Evolutionary conservation across 2,329 filamentous ascomycete genomes (phyloP).

Genomic region (Fusarium sp.): DNA sequence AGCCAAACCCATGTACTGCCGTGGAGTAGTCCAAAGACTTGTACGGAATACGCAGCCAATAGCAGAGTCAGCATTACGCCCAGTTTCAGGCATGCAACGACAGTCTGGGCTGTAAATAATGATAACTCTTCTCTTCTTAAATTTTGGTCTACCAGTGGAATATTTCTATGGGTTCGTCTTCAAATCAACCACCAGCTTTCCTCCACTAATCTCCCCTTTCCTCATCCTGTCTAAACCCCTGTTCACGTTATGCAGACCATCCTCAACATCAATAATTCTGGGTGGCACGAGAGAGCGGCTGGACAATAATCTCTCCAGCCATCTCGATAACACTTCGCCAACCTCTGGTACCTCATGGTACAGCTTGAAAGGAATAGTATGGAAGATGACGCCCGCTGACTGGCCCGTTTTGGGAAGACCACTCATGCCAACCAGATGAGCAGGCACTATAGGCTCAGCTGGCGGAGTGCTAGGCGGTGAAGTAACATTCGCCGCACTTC

Average conservation of each 20-base stretch:
- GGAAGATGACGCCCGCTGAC: constrained; percentile 62
- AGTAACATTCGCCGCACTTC: constrained; percentile 43
- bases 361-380: constrained; percentile 79
- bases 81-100: not conserved
- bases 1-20: not conserved
- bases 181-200: constrained; percentile 71
- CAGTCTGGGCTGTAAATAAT: not conserved
- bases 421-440: constrained; percentile 75
- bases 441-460: constrained; percentile 39
- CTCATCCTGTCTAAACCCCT: constrained; percentile 73
- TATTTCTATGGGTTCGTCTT: not conserved
- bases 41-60: constrained; percentile 24
- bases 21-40: not conserved
- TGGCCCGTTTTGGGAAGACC: constrained; percentile 71
- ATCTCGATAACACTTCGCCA: constrained; percentile 71
- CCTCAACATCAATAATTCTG: constrained; percentile 72
- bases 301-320: constrained; percentile 75
- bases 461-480: constrained; percentile 56
- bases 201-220: constrained; percentile 74
- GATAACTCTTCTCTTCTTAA: not conserved
- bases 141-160: not conserved
- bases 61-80: not conserved
- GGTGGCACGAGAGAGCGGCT: constrained; percentile 66
- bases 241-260: constrained; percentile 76
- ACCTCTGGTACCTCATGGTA: constrained; percentile 76